These are phyloP conservation scores for Cytospora mali DNA, from an alignment of 2,329 filamentous ascomycete genomes.

Conservation along the genomic window DNA sequence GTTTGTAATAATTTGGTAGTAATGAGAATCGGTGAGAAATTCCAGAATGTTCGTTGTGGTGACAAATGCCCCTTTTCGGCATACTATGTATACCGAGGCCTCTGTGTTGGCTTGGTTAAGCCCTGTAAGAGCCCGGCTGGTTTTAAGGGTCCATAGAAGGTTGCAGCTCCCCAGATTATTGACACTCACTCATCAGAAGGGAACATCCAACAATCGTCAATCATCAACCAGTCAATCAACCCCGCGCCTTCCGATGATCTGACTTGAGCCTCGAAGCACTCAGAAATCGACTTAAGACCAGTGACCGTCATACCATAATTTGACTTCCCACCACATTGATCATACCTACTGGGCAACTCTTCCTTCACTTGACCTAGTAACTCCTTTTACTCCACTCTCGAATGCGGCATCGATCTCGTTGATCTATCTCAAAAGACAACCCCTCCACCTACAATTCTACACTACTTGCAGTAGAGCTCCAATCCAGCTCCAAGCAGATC, in stretches of 20 bases:
- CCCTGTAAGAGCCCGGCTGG: too few species aligned
- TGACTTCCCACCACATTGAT: too few species aligned
- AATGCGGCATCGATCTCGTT: too few species aligned
- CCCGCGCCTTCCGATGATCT: slow-evolving; percentile 15
- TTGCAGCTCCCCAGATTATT: not conserved
- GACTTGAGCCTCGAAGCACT: not conserved
- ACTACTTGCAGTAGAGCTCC: not conserved
- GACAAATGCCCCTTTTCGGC: slow-evolving; percentile 20
- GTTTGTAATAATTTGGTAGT: not conserved
- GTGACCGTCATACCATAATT: too few species aligned
- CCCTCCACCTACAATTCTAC: not conserved
- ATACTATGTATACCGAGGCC: too few species aligned
- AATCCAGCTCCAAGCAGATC: not conserved
- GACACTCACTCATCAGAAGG: not conserved
- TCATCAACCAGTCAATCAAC: not conserved
- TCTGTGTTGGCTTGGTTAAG: slow-evolving; percentile 2
- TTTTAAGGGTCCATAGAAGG: not conserved
- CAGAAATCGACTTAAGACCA: not conserved
- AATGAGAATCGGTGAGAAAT: not conserved
- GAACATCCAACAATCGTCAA: not conserved
- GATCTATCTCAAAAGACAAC: too few species aligned
- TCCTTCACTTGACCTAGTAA: not conserved
- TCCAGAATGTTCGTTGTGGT: slow-evolving; percentile 25
- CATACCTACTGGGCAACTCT: too few species aligned
- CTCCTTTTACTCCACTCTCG: too few species aligned